Base-by-base conservation (phyloP, 352 stramenopile species). In the Hyphochytrium catenoides region DNA sequence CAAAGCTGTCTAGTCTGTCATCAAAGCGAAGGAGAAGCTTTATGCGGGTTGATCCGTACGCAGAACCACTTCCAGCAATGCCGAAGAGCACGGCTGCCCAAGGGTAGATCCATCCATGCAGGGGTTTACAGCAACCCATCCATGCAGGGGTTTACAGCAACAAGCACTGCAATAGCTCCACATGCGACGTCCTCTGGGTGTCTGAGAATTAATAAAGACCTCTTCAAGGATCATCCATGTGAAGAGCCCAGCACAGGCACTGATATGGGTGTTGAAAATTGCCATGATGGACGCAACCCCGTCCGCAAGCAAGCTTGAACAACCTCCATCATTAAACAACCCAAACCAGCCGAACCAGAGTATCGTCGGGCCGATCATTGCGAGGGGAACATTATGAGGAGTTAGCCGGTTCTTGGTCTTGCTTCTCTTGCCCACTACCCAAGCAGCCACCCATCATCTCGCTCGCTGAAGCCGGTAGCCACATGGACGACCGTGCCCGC, bases 281-380 rank as follows among this genome's bases (percentile, higher is more conserved):
- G 51, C 62, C 27, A 64, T 66, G 9, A 56, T 61, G 2, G 60
- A 60, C 5, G 69, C 66, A 35, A 77, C 62, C 6, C 54, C 52
- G 32, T 76, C 61, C 0, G 64, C 62, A 1, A 52, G 57, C 25
- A 48, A 54, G n/a, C 59, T 42, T 4, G 62, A 76, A n/a, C n/a
- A n/a, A n/a, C n/a, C n/a, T 22, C 66, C 66, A 16, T 56, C 63
- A 39, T 78, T 79, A 44, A 83, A 83, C n/a, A n/a, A n/a, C 20
- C 69, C 67, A 33, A 76, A 79, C 66, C 69, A 83, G n/a, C 69
- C 69, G 28, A 75, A 75, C 69, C 69, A 83, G 26, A 83, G 51
- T 17, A 79, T 32, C 7, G 56, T 72, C 6, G 46, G 45, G 29
- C 69, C 69, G 21, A 78, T 74, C 57, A 83, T 81, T 12, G 78